A percentile compares a stretch with the other conserved stretches of the same genome.
Conservation (phyloP, 169 alveolate species). For the Plasmodium inui region DNA sequence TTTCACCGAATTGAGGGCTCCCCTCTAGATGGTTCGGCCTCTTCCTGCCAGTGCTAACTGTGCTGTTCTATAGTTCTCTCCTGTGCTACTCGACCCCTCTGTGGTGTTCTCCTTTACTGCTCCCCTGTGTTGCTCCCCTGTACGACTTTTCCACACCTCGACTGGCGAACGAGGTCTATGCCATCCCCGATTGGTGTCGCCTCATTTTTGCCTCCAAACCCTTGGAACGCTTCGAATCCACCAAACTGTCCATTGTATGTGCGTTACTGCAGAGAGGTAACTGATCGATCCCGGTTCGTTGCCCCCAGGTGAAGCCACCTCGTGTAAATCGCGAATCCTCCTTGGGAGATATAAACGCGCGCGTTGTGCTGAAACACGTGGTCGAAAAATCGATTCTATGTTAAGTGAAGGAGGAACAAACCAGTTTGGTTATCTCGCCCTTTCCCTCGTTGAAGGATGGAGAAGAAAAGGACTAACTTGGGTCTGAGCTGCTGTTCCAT, state of each 20-base stretch:
- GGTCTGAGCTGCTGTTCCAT: conserved; percentile 74
- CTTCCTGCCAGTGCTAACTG: neutral
- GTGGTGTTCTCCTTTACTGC: neutral
- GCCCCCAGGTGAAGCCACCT: neutral
- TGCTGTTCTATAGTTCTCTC: no score
- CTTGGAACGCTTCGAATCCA: no score
- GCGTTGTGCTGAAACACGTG: neutral
- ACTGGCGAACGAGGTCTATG: neutral
- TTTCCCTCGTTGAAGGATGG: neutral
- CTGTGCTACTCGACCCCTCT: neutral
- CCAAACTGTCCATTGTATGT: neutral
- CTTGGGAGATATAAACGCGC: neutral
- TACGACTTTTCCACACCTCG: neutral
- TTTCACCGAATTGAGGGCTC: neutral
- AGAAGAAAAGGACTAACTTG: neutral
- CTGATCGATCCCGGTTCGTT: neutral
- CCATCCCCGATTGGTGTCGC: neutral
- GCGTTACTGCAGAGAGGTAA: neutral
- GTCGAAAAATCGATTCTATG: neutral
- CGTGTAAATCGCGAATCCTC: neutral
- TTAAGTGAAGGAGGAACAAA: neutral
- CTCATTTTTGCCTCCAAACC: neutral
- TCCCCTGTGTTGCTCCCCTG: neutral
- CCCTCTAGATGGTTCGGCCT: neutral
- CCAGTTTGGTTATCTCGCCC: neutral